phyloP scores from a whole-genome alignment of 192 early-diverging fungal species.

The Coemansia umbellata region DNA sequence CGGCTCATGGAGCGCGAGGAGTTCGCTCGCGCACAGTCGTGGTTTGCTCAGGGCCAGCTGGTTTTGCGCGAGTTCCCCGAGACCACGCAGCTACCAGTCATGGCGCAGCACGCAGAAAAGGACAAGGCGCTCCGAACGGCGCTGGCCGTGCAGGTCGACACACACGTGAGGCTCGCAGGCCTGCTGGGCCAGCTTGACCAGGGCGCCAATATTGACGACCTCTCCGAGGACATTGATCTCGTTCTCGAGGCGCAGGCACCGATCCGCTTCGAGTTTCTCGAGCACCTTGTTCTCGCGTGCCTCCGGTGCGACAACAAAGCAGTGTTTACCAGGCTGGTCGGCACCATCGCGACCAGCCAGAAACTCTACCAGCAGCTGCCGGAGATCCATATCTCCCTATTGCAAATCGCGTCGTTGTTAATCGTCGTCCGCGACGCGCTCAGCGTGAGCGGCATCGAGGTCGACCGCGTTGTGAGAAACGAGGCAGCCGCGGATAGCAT shows the following conservation, averaged over 20 bases:
- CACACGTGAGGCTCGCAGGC: conserved; percentile 17
- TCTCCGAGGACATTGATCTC: conserved; percentile 14
- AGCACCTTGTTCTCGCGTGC: conserved; percentile 13
- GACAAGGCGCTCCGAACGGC: conserved; percentile 14
- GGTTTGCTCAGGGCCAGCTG: conserved; percentile 20
- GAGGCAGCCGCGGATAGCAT: not conserved
- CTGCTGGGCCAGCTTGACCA: conserved; percentile 9
- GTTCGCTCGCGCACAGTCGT: conserved; percentile 17
- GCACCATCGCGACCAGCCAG: conserved; percentile 20
- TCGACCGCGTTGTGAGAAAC: not conserved
- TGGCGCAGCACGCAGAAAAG: conserved; percentile 27
- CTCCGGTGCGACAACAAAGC: conserved; percentile 15
- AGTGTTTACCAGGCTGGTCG: conserved; percentile 21
- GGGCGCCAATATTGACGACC: conserved; percentile 1
- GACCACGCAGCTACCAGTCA: not conserved
- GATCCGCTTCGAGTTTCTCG: conserved; percentile 44
- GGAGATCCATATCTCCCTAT: conserved; percentile 26
- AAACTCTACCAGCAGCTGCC: conserved; percentile 42
- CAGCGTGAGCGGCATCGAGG: conserved; percentile 8
- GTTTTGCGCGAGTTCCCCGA: not conserved
- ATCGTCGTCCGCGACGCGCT: conserved; percentile 28
- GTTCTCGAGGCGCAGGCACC: conserved; percentile 16
- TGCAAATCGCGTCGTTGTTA: conserved; percentile 30
- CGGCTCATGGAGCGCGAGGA: conserved; percentile 28
- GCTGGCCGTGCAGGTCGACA: conserved; percentile 15